A percentile compares a stretch with the other conserved stretches of the same genome.
phyloP scores from a whole-genome alignment of 1,284 basidiomycete species.

The Austroboletus niveus region DNA sequence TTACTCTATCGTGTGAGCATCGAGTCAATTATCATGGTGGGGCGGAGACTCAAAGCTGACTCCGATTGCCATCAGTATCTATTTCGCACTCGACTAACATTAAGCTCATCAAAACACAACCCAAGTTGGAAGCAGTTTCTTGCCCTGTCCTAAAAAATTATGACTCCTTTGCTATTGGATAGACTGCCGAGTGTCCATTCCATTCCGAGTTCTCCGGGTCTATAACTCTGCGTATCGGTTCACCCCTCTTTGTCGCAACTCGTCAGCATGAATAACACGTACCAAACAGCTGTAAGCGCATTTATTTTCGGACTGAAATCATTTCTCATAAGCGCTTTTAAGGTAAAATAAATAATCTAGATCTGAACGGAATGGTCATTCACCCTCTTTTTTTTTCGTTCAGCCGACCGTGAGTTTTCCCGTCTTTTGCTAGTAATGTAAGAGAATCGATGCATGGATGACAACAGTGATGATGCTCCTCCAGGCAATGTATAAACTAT shows the following conservation, averaged over 20 bases:
- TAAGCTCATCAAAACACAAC: not conserved
- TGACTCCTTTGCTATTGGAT: not conserved
- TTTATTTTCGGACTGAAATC: not conserved
- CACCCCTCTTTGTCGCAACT: no score
- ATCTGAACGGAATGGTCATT: not conserved
- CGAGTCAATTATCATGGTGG: not conserved
- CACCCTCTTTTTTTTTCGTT: not conserved
- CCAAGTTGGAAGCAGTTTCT: not conserved
- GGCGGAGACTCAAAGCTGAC: not conserved
- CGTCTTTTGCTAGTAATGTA: no score
- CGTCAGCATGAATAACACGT: no score
- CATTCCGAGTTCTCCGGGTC: no score
- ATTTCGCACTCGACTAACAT: not conserved
- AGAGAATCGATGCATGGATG: not conserved
- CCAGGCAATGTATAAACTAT: not conserved
- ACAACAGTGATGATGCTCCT: not conserved
- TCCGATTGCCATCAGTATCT: not conserved
- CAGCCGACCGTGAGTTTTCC: not conserved
- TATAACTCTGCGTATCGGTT: no score
- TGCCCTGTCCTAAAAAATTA: not conserved
- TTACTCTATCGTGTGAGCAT: not conserved
- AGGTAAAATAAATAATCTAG: not conserved
- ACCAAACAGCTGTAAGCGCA: no score
- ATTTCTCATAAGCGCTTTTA: no score
- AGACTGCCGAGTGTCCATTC: no score